Conservation (phyloP, 2,329 filamentous ascomycete species). For the Hortaea werneckii region DNA sequence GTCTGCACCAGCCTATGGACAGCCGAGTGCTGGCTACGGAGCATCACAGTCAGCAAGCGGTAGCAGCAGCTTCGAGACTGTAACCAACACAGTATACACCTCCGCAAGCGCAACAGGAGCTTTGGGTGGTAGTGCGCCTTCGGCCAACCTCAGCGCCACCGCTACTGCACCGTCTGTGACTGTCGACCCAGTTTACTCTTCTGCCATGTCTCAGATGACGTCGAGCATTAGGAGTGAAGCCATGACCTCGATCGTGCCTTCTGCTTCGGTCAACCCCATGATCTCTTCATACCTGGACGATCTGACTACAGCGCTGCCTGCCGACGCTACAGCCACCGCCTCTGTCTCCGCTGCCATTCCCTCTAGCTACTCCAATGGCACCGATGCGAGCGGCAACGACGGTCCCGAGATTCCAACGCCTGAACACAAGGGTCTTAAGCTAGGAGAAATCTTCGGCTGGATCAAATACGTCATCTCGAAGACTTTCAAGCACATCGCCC, state of each 20-base stretch:
- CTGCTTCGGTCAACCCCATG: conserved; percentile 10
- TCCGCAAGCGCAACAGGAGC: neutral
- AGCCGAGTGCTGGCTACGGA: too few relatives aligned
- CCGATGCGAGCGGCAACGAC: neutral
- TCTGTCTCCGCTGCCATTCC: conserved; percentile 10
- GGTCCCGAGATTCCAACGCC: neutral
- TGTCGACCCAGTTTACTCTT: conserved; percentile 10
- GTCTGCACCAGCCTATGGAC: neutral
- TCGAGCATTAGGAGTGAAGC: conserved; percentile 6
- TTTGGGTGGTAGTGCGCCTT: conserved; percentile 1
- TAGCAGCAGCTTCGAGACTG: too few relatives aligned
- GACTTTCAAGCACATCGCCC: conserved; percentile 2
- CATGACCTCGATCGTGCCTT: conserved; percentile 11
- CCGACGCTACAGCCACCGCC: conserved; percentile 8
- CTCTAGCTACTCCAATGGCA: conserved; percentile 7
- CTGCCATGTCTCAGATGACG: conserved; percentile 10
- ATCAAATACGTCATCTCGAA: conserved; percentile 8
- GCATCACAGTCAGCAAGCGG: too few relatives aligned
- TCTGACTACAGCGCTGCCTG: conserved; percentile 12
- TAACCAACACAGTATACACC: too few relatives aligned
- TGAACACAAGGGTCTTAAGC: conserved; percentile 8
- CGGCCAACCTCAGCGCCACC: neutral
- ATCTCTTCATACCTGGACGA: conserved; percentile 10
- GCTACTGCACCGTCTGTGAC: conserved; percentile 9
- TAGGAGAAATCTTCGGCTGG: conserved; percentile 15